These are phyloP conservation scores for Ogataea polymorpha DNA, from an alignment of 805 yeast genomes.

Conservation along the genomic window DNA sequence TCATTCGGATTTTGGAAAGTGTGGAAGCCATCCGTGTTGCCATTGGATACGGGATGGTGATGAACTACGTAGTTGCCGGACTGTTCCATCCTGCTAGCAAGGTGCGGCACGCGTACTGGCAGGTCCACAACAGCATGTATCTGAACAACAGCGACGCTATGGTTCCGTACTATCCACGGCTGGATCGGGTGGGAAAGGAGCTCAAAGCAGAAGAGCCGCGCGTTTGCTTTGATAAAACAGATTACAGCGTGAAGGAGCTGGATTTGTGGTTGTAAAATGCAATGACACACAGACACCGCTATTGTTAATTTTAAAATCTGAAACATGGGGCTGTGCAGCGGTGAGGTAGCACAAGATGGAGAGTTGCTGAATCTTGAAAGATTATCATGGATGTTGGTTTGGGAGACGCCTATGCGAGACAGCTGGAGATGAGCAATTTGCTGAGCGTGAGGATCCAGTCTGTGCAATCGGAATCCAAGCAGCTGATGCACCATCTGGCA, in stretches of 20 bases:
- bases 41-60: slow-evolving; percentile 70
- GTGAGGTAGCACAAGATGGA: slow-evolving; percentile 6
- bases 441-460: slow-evolving; percentile 22
- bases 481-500: slow-evolving; percentile 24
- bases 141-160: slow-evolving; percentile 69
- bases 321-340: slow-evolving; percentile 22
- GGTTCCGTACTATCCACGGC: slow-evolving; percentile 76
- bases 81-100: slow-evolving; percentile 89
- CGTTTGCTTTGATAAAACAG: slow-evolving; percentile 14
- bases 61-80: slow-evolving; percentile 84
- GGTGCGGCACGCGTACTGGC: slow-evolving; percentile 86
- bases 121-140: slow-evolving; percentile 71
- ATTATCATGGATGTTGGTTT: slow-evolving; percentile 9
- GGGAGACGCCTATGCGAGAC: slow-evolving; percentile 20
- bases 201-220: slow-evolving; percentile 14
- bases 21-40: slow-evolving; percentile 68
- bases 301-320: slow-evolving; percentile 12
- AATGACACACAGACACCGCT: not conserved
- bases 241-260: slow-evolving; percentile 29
- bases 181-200: slow-evolving; percentile 35
- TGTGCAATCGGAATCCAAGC: slow-evolving; percentile 28
- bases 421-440: slow-evolving; percentile 22
- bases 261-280: slow-evolving; percentile 28
- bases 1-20: slow-evolving; percentile 74
- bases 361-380: slow-evolving; percentile 2